A percentile compares a stretch with the other conserved stretches of the same genome.
Conservation (phyloP, 768 basidiomycete species). For the Tephrocybe sp. region DNA sequence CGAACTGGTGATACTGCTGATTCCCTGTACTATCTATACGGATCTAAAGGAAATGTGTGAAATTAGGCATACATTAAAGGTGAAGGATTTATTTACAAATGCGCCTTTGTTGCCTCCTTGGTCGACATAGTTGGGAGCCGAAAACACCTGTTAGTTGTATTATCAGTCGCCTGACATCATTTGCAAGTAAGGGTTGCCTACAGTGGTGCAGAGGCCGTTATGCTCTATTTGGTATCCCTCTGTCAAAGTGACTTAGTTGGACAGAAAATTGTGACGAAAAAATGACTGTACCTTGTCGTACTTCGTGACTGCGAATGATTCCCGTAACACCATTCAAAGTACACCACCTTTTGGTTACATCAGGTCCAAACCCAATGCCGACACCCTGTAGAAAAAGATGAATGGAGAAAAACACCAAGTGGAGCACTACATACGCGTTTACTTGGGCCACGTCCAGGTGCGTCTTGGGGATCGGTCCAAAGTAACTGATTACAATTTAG, state of each 20-base stretch:
- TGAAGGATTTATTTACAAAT: constrained; percentile 55
- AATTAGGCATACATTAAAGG: neutral
- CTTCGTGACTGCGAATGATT: constrained; percentile 94
- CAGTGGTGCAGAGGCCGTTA: constrained; percentile 91
- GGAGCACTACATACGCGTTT: constrained; percentile 68
- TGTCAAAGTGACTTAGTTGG: constrained; percentile 24
- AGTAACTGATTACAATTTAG: constrained; percentile 53
- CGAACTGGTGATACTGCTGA: constrained; percentile 77
- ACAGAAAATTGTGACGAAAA: neutral
- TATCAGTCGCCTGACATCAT: constrained; percentile 12
- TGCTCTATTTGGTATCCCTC: constrained; percentile 97
- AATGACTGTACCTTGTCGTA: constrained; percentile 69
- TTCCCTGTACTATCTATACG: constrained; percentile 79
- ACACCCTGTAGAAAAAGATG: constrained; percentile 65
- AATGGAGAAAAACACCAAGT: constrained; percentile 10
- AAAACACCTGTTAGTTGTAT: constrained; percentile 64
- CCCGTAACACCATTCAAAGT: constrained; percentile 82
- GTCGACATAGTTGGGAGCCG: constrained; percentile 95
- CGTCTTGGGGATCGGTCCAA: constrained; percentile 95
- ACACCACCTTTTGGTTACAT: constrained; percentile 90
- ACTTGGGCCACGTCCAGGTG: constrained; percentile 89
- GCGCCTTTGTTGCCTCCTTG: constrained; percentile 91
- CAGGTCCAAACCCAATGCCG: constrained; percentile 94
- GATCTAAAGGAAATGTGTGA: constrained; percentile 47
- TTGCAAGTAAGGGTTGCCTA: constrained; percentile 28